Evolutionary conservation across 140 eudicot species (phyloP).

Genomic region (Stevia rebaudiana): DNA sequence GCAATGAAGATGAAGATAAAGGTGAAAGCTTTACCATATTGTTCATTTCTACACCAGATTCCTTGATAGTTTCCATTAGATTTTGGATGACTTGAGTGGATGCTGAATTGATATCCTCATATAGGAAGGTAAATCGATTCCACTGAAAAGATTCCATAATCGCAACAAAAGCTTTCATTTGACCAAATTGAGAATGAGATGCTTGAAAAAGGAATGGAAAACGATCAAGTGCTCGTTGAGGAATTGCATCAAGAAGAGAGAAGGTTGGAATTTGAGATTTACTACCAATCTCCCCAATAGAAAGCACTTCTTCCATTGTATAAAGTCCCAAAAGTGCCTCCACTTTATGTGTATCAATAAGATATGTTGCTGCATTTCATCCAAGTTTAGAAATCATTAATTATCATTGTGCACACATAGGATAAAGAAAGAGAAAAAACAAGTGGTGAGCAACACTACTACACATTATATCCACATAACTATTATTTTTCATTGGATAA

Average conservation of each 20-base stretch:
- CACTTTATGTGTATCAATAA: slow-evolving; percentile 28
- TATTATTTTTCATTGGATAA: background rate
- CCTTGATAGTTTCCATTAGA: slow-evolving; percentile 28
- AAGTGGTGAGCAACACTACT: background rate
- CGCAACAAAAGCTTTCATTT: slow-evolving; percentile 47
- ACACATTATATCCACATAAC: background rate
- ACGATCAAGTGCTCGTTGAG: slow-evolving; percentile 28
- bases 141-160: slow-evolving; percentile 27
- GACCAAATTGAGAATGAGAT: slow-evolving; percentile 28
- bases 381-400: slow-evolving; percentile 11
- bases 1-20: slow-evolving; percentile 15
- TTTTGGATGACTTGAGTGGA: slow-evolving; percentile 24
- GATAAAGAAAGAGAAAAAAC: background rate
- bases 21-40: slow-evolving; percentile 31
- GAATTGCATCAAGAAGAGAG: slow-evolving; percentile 38
- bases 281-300: slow-evolving; percentile 32
- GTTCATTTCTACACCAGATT: slow-evolving; percentile 24
- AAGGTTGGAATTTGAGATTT: slow-evolving; percentile 31
- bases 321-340: slow-evolving; percentile 42
- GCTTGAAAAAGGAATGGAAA: slow-evolving; percentile 53
- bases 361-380: slow-evolving; percentile 45
- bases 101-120: slow-evolving; percentile 23
- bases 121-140: slow-evolving; percentile 26
- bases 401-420: background rate
- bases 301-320: slow-evolving; percentile 41